Evolutionary conservation across 805 yeast genomes (phyloP), one percentile per base, ranked within the genome.

Genomic region (Vanderwaltozyma polyspora): DNA sequence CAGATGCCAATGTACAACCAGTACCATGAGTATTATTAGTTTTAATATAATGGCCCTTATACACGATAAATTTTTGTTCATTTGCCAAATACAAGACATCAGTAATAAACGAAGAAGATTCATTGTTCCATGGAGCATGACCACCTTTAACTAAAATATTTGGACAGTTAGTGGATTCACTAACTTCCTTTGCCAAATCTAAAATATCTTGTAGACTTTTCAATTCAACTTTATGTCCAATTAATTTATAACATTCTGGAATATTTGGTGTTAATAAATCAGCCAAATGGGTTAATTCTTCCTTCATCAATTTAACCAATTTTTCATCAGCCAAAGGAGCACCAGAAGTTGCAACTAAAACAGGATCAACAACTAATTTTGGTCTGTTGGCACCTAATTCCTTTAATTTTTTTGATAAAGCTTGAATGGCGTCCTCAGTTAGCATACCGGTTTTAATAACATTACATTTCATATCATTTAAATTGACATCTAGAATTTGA

Each of bases 1-100:
- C 68, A 1, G 94, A 76, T 0, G 93, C 75, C 33, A 86, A 63
- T 0, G 95, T 81, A 57, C 95, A 86, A 1, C 95, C 95, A 3
- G 95, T 83, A 10, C 95, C 95, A 54, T 86, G 95, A 1, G 83
- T 74, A 48, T 78, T 72, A 2, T 57, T 54, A 0, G 85, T 63
- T 6, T 59, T 47, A 3, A 67, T 49, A 35, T 50, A 67, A 1
- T 53, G 57, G 14, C 79, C 76, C 33, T 62, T 65, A 49, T 66
- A 76, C 1, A 73, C 46, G 0, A 67, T 60, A 31, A 59, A 52
- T 2, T 47, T 41, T 11, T 62, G 60, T 2, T 47, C 44, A 1
- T 47, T 34, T 6, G 71, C 60, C 32, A 70, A 63, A 45, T 70
- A 75, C 15, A 81, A 57, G 1, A 77, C 62, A 50, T 76, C 84